These are phyloP conservation scores for Zizania latifolia DNA, from an alignment of 176 grass and related monocot species.

Conservation along the genomic window DNA sequence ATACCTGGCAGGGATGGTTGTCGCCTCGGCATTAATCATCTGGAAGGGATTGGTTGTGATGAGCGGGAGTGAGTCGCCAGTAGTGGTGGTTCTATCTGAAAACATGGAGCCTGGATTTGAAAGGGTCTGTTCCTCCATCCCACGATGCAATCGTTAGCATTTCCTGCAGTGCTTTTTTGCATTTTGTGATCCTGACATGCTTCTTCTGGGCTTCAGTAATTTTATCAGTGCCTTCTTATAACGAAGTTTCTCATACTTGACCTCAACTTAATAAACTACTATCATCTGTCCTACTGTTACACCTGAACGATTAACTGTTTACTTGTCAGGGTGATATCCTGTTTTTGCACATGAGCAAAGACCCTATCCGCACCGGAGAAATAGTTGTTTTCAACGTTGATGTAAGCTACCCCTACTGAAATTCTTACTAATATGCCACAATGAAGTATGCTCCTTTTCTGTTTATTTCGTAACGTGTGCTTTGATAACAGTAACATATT, in stretches of 20 bases:
- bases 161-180: no score
- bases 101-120: slow-evolving; percentile 74
- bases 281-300: background rate
- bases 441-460: background rate
- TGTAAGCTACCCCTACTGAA: slow-evolving; percentile 39
- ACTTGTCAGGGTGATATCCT: slow-evolving; percentile 58
- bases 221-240: no score
- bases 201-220: no score
- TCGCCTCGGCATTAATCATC: slow-evolving; percentile 52
- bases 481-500: background rate
- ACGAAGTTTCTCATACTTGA: no score
- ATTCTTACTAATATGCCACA: background rate
- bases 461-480: background rate
- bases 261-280: background rate
- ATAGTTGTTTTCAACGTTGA: slow-evolving; percentile 72
- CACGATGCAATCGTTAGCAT: background rate
- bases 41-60: slow-evolving; percentile 61
- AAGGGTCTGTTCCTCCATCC: slow-evolving; percentile 34
- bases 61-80: slow-evolving; percentile 55
- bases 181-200: background rate
- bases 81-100: slow-evolving; percentile 67
- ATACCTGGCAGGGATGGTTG: slow-evolving; percentile 60
- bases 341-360: slow-evolving; percentile 62
- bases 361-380: slow-evolving; percentile 68
- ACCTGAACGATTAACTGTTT: slow-evolving; percentile 10